These are phyloP conservation scores for Globisporangium emineosum DNA, from an alignment of 352 stramenopile genomes.

Conservation along the genomic window DNA sequence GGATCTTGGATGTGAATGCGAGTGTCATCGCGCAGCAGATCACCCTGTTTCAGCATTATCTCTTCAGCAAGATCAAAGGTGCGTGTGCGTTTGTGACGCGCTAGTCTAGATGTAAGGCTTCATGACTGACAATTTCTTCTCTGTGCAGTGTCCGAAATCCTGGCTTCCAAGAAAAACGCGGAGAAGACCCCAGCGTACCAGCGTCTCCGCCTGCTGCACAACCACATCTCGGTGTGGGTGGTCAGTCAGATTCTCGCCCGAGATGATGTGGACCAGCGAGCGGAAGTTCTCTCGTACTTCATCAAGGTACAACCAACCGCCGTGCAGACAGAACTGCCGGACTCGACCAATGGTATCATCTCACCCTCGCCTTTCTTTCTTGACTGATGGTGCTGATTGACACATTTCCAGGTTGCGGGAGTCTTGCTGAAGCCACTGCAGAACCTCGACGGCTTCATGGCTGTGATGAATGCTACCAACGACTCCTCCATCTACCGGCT, in stretches of 20 bases:
- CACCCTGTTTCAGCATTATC: constrained; percentile 83
- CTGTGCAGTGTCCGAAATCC: constrained; percentile 64
- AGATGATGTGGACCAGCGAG: constrained; percentile 77
- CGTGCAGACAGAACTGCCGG: neutral
- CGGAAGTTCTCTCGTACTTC: constrained; percentile 80
- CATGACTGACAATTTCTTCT: constrained; percentile 3
- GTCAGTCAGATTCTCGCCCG: constrained; percentile 76
- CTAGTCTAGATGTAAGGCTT: no score
- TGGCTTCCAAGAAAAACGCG: constrained; percentile 71
- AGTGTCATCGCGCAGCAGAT: constrained; percentile 83
- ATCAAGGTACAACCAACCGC: constrained; percentile 47
- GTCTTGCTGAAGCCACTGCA: constrained; percentile 73
- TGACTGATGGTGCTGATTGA: neutral
- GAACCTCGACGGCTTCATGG: constrained; percentile 89
- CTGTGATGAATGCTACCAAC: constrained; percentile 88
- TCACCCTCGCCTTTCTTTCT: neutral
- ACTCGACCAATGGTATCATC: neutral
- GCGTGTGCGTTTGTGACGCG: neutral
- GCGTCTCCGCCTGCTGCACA: constrained; percentile 77
- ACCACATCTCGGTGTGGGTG: constrained; percentile 85
- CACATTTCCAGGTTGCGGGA: constrained; percentile 45
- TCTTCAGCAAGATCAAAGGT: constrained; percentile 88
- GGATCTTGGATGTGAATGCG: constrained; percentile 74
- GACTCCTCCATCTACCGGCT: constrained; percentile 84
- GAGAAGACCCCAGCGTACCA: constrained; percentile 82